phyloP scores from a whole-genome alignment of 371 early-diverging fungal species.

The Gilbertella persicaria region DNA sequence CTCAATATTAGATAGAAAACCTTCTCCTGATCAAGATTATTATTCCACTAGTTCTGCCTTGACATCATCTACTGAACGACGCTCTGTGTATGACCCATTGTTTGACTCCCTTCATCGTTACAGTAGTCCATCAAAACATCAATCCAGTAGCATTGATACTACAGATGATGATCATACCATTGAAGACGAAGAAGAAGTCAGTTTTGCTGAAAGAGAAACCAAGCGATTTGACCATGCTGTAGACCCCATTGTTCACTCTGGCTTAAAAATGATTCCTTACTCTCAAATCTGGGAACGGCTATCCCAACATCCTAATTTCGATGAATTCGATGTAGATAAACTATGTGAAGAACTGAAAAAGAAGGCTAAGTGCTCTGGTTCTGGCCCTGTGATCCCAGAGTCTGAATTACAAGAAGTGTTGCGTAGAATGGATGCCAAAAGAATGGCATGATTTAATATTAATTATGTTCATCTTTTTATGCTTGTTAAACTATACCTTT shows the following conservation, averaged over 20 bases:
- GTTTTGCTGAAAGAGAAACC: slow-evolving; percentile 20
- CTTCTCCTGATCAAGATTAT: slow-evolving; percentile 10
- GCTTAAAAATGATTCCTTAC: slow-evolving; percentile 31
- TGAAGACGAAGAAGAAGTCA: slow-evolving; percentile 7
- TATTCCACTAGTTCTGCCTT: no score
- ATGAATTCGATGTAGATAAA: slow-evolving; percentile 40
- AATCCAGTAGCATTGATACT: not conserved
- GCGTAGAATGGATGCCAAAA: slow-evolving; percentile 18
- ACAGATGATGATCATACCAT: slow-evolving; percentile 9
- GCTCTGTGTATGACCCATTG: not conserved
- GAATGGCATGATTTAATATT: no score
- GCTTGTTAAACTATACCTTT: not conserved
- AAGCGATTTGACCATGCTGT: slow-evolving; percentile 18
- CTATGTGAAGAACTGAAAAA: slow-evolving; percentile 51
- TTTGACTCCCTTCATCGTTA: not conserved
- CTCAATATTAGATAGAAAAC: not conserved
- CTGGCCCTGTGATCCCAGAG: slow-evolving; percentile 54
- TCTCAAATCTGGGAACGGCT: slow-evolving; percentile 56
- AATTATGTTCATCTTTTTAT: no score
- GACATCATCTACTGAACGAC: not conserved
- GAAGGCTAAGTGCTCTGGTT: slow-evolving; percentile 61
- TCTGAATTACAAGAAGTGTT: slow-evolving; percentile 41
- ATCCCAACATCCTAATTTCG: slow-evolving; percentile 58
- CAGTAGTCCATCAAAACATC: not conserved
- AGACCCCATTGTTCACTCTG: slow-evolving; percentile 11